These are phyloP conservation scores for Bipolaris cookei DNA, from an alignment of 2,329 filamentous ascomycete species.

Conservation along the genomic window DNA sequence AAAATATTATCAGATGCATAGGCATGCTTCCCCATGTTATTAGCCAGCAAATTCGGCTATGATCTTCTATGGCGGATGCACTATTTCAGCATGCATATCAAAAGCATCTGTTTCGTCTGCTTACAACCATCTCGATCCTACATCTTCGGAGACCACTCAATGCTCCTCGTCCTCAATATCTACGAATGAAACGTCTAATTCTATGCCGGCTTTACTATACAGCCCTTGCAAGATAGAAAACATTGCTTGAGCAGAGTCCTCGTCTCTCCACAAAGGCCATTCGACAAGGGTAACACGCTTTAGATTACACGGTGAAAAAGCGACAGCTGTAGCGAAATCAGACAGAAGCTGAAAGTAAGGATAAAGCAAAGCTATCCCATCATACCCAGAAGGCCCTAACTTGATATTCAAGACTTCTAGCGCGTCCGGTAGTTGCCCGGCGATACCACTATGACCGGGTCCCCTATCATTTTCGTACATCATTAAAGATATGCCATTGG, in stretches of 20 bases:
- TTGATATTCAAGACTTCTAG: constrained; percentile 6
- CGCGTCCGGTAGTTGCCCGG: neutral
- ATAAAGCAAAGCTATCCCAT: no score
- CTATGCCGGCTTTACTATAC: constrained; percentile 1
- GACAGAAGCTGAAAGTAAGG: no score
- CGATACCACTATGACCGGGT: neutral
- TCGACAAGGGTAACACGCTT: constrained; percentile 9
- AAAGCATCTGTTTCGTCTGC: constrained; percentile 12
- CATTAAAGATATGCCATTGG: neutral
- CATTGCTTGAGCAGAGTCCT: neutral
- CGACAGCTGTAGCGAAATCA: neutral
- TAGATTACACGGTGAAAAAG: neutral
- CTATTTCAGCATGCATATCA: neutral
- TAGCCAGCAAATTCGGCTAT: neutral
- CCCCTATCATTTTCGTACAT: neutral
- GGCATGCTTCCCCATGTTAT: neutral
- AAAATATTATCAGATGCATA: neutral
- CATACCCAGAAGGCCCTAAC: neutral
- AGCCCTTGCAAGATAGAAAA: neutral
- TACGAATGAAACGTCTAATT: constrained; percentile 1
- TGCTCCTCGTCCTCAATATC: neutral
- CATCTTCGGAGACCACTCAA: neutral
- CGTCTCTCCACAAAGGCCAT: constrained; percentile 6
- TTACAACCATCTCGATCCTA: constrained; percentile 8
- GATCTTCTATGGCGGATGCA: no score